Evolutionary conservation across 1,284 basidiomycete species (phyloP).

Genomic region (Sporisorium exsertum): DNA sequence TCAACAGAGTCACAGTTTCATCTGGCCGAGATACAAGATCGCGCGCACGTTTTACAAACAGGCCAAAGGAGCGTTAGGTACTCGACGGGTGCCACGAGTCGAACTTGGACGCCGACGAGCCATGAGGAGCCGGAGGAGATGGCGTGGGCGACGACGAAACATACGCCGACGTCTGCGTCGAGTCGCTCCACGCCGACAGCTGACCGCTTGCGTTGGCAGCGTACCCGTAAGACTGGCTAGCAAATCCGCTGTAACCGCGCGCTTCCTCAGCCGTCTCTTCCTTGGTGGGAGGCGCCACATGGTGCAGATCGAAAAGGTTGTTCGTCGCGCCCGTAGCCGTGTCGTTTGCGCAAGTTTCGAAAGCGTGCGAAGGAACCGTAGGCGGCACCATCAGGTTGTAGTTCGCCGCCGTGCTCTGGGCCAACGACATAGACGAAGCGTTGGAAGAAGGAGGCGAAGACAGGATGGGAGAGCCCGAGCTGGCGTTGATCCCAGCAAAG

Average conservation of each 20-base stretch:
- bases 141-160: slow-evolving; percentile 20
- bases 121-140: slow-evolving; percentile 7
- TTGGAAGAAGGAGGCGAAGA: slow-evolving; percentile 40
- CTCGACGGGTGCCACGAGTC: slow-evolving; percentile 21
- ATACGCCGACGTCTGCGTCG: slow-evolving; percentile 4
- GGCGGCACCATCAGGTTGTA: slow-evolving; percentile 35
- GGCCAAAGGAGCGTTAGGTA: neutral
- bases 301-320: slow-evolving; percentile 7
- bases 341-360: neutral
- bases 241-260: slow-evolving; percentile 12
- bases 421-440: slow-evolving; percentile 23
- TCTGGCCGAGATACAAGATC: neutral
- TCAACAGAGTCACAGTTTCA: neutral
- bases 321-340: neutral
- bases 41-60: neutral
- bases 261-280: neutral
- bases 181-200: slow-evolving; percentile 21
- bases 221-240: neutral
- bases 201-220: slow-evolving; percentile 1
- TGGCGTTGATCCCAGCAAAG: slow-evolving; percentile 8
- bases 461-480: slow-evolving; percentile 24
- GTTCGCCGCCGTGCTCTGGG: slow-evolving; percentile 20
- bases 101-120: slow-evolving; percentile 7
- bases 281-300: slow-evolving; percentile 2
- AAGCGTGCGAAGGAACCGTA: slow-evolving; percentile 27